Conservation (phyloP, 1,284 basidiomycete genomes). For the Boletus hoseneyae region DNA sequence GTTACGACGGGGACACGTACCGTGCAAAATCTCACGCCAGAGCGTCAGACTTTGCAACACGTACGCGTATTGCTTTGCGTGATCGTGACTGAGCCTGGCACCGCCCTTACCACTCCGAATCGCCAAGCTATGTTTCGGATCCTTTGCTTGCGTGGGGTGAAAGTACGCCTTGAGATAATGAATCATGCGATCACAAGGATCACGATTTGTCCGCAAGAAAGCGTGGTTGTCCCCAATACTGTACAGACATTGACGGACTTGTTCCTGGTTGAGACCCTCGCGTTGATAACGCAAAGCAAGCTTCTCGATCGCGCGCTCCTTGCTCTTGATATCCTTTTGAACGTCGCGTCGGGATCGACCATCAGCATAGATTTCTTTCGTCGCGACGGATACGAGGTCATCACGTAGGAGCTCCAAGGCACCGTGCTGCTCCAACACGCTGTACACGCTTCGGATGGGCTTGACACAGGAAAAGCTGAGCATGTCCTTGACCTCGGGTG, state of each 20-base stretch:
- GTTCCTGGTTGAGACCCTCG: conserved; percentile 55
- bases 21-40: conserved; percentile 79
- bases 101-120: conserved; percentile 76
- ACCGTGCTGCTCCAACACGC: conserved; percentile 57
- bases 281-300: conserved; percentile 61
- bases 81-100: conserved; percentile 76
- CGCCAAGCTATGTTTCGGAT: conserved; percentile 60
- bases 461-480: conserved; percentile 71
- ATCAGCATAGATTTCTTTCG: conserved; percentile 74
- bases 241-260: conserved; percentile 72
- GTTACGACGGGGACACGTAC: conserved; percentile 36
- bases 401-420: conserved; percentile 68
- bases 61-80: conserved; percentile 77
- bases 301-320: conserved; percentile 76
- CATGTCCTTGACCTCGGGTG: conserved; percentile 69
- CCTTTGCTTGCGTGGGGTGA: conserved; percentile 63
- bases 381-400: conserved; percentile 66
- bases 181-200: conserved; percentile 82
- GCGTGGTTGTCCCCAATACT: conserved; percentile 84
- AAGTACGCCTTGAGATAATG: conserved; percentile 69
- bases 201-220: conserved; percentile 75
- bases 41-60: conserved; percentile 79
- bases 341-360: conserved; percentile 67
- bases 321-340: conserved; percentile 74
- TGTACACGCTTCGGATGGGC: conserved; percentile 70